phyloP scores from a whole-genome alignment of 495 filamentous ascomycete species.

The Penicillium herquei region DNA sequence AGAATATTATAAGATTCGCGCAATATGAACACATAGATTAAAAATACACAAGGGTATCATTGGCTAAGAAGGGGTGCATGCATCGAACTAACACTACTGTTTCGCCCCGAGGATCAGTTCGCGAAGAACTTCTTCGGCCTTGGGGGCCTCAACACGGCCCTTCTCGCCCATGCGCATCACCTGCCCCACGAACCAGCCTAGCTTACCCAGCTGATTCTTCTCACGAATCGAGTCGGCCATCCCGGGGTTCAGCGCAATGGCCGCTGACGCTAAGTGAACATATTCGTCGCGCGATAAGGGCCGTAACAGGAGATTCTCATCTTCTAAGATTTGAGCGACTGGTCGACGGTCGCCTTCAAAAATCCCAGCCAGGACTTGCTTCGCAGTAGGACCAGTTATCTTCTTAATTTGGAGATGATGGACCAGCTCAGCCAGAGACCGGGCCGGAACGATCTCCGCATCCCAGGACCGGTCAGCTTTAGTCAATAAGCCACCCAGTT shows the following conservation, averaged over 20 bases:
- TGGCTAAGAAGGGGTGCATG: conserved; percentile 11
- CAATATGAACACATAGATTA: background rate
- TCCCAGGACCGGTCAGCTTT: conserved; percentile 53
- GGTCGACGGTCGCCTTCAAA: conserved; percentile 54
- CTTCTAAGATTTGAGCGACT: conserved; percentile 60
- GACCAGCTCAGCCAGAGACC: conserved; percentile 66
- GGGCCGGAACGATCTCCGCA: conserved; percentile 53
- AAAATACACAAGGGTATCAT: conserved; percentile 3
- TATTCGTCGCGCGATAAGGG: conserved; percentile 54
- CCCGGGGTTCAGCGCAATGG: conserved; percentile 49
- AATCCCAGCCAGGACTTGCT: conserved; percentile 64
- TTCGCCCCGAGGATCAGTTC: conserved; percentile 44
- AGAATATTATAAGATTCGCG: background rate
- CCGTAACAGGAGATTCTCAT: conserved; percentile 62
- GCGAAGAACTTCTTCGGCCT: conserved; percentile 65
- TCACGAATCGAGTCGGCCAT: conserved; percentile 66
- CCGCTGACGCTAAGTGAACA: conserved; percentile 38
- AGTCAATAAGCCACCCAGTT: conserved; percentile 74
- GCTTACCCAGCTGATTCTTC: conserved; percentile 68
- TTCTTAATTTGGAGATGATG: conserved; percentile 57
- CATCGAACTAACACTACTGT: conserved; percentile 6
- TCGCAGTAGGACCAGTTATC: conserved; percentile 77
- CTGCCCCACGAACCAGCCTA: conserved; percentile 85
- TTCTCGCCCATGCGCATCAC: conserved; percentile 80
- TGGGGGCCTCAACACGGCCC: conserved; percentile 72